phyloP scores from a whole-genome alignment of 148 eudicot species.

The Selenicereus undatus region DNA sequence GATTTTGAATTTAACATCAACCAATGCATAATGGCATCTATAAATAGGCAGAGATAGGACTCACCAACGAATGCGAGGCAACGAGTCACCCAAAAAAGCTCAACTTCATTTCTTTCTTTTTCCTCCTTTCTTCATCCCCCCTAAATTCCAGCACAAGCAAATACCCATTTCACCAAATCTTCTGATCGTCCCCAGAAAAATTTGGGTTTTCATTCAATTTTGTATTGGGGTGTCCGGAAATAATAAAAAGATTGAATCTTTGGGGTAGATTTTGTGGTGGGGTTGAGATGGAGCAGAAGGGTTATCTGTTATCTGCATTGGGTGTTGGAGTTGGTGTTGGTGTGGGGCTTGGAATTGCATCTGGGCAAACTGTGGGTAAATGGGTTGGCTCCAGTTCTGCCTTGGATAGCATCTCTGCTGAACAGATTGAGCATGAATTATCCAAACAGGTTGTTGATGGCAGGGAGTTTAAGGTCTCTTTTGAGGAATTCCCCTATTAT shows the following conservation, averaged over 20 bases:
- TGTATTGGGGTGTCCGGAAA: background rate
- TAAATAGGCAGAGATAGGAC: slow-evolving; percentile 26
- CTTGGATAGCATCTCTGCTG: slow-evolving; percentile 48
- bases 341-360: slow-evolving; percentile 75
- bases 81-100: background rate
- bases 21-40: slow-evolving; percentile 24
- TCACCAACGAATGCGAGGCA: slow-evolving; percentile 17
- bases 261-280: slow-evolving; percentile 1
- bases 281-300: slow-evolving; percentile 69
- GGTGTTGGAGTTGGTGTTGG: slow-evolving; percentile 87
- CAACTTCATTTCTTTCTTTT: background rate
- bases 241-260: slow-evolving; percentile 33
- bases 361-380: slow-evolving; percentile 60
- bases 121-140: background rate
- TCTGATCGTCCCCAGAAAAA: background rate
- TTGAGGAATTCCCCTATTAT: slow-evolving; percentile 79
- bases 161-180: slow-evolving; percentile 11
- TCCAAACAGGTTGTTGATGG: slow-evolving; percentile 52
- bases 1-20: slow-evolving; percentile 10
- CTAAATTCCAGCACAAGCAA: slow-evolving; percentile 8
- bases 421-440: slow-evolving; percentile 62
- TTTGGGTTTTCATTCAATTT: background rate
- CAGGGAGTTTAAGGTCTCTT: slow-evolving; percentile 45
- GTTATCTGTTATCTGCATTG: slow-evolving; percentile 69
- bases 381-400: slow-evolving; percentile 50